These are phyloP conservation scores for Coemansia sp. DNA, from an alignment of 192 early-diverging fungal genomes.

Conservation along the genomic window DNA sequence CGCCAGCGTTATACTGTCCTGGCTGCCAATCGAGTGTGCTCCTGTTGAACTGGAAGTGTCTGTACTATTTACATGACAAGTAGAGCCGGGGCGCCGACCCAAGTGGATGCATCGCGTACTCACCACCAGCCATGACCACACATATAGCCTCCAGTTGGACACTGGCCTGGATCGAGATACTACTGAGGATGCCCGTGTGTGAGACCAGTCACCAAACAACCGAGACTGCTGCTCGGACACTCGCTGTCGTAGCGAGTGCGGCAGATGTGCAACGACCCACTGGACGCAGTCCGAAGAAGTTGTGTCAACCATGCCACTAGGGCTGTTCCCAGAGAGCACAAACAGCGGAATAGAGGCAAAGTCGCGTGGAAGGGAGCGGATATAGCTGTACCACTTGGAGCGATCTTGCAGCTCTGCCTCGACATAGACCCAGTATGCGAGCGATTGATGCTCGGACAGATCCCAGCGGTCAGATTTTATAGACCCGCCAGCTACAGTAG, in stretches of 20 bases:
- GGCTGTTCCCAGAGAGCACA: slow-evolving; percentile 25
- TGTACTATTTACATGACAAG: background rate
- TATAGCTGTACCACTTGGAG: slow-evolving; percentile 31
- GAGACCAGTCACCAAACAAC: slow-evolving; percentile 30
- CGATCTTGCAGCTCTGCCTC: background rate
- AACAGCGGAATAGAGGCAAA: slow-evolving; percentile 44
- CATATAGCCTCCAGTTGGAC: slow-evolving; percentile 31
- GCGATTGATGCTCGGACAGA: slow-evolving; percentile 44
- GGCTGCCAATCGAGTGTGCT: slow-evolving; percentile 4
- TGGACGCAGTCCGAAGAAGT: background rate
- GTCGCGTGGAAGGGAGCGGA: slow-evolving; percentile 31
- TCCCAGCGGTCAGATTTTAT: background rate
- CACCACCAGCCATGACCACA: slow-evolving; percentile 52
- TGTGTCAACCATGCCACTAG: slow-evolving; percentile 13
- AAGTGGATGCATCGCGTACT: slow-evolving; percentile 53
- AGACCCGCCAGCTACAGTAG: background rate
- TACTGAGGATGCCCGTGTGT: slow-evolving; percentile 9
- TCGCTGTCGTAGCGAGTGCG: slow-evolving; percentile 17
- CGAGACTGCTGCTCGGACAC: slow-evolving; percentile 27
- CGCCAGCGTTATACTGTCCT: slow-evolving; percentile 68
- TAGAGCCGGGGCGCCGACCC: slow-evolving; percentile 9
- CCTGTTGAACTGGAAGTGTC: background rate
- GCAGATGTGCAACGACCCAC: slow-evolving; percentile 36
- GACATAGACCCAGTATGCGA: slow-evolving; percentile 33
- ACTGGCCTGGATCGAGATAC: background rate